These are phyloP conservation scores for Vachellia pachyceras DNA, from an alignment of 306 rosid species.

Conservation along the genomic window DNA sequence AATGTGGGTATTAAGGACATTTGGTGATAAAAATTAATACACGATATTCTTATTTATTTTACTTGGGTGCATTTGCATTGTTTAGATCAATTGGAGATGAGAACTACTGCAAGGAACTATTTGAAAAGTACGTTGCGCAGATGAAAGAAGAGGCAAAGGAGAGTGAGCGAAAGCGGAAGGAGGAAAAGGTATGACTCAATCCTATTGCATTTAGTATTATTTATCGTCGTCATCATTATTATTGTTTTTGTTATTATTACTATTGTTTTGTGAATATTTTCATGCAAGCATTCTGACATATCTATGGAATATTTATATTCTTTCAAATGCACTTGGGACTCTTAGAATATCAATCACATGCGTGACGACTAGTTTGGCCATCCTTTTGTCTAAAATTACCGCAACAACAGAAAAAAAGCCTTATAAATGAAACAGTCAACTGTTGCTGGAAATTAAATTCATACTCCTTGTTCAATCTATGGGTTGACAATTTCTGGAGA, in stretches of 20 bases:
- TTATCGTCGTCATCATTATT: background rate
- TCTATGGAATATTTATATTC: background rate
- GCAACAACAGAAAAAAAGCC: background rate
- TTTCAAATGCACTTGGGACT: background rate
- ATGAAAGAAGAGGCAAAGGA: conserved; percentile 85
- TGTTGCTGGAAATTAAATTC: background rate
- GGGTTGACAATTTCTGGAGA: background rate
- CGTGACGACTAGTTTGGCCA: background rate
- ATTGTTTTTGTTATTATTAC: background rate
- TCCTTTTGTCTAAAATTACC: background rate
- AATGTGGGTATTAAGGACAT: background rate
- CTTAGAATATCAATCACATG: background rate
- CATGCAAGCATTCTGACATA: background rate
- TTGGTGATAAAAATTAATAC: background rate
- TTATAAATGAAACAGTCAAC: background rate
- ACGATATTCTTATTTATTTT: conserved; percentile 25
- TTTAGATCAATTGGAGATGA: conserved; percentile 84
- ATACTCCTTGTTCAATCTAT: background rate
- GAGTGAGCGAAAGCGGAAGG: conserved; percentile 78
- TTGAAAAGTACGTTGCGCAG: conserved; percentile 74
- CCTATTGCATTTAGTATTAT: conserved; percentile 20
- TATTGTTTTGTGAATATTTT: conserved; percentile 1
- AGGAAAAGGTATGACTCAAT: conserved; percentile 73
- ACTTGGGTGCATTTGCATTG: conserved; percentile 29
- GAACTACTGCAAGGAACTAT: conserved; percentile 65